These are phyloP conservation scores for Pythium folliculosum DNA, from an alignment of 352 stramenopile species.

Conservation along the genomic window DNA sequence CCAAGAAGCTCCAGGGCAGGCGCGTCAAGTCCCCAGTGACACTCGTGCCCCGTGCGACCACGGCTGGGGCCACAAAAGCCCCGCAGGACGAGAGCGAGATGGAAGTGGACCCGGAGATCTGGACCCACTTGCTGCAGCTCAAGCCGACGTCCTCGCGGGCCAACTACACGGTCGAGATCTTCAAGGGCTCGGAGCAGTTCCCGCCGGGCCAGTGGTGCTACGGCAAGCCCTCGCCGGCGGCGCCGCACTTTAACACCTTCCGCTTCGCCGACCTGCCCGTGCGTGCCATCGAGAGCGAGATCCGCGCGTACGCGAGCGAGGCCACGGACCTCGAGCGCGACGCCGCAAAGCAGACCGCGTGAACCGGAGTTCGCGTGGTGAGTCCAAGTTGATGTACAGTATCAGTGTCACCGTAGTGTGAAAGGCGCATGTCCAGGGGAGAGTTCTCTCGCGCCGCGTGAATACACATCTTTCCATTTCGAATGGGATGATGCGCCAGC, in stretches of 20 bases:
- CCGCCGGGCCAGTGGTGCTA: conserved; percentile 60
- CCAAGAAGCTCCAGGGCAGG: conserved; percentile 65
- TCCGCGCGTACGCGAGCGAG: conserved; percentile 24
- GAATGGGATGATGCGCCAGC: too few relatives aligned
- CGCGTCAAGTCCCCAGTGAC: neutral
- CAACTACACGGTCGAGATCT: conserved; percentile 61
- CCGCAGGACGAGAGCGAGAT: conserved; percentile 3
- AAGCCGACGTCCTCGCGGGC: conserved; percentile 41
- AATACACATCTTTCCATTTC: too few relatives aligned
- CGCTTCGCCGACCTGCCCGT: conserved; percentile 22
- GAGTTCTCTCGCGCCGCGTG: too few relatives aligned
- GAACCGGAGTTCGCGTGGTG: too few relatives aligned
- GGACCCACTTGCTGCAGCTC: conserved; percentile 70
- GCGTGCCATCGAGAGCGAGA: conserved; percentile 26
- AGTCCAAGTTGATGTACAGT: too few relatives aligned
- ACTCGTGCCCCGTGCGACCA: neutral
- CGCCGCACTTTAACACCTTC: conserved; percentile 29
- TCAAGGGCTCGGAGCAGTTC: conserved; percentile 36
- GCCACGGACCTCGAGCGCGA: conserved; percentile 20
- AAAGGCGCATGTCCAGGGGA: neutral
- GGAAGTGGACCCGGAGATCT: conserved; percentile 46
- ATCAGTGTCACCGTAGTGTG: neutral
- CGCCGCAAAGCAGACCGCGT: neutral
- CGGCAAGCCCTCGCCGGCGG: conserved; percentile 35
- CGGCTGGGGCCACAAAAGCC: neutral